A percentile compares a stretch with the other conserved stretches of the same genome.
These are phyloP conservation scores for Fusarium pseudoanthophilum DNA, from an alignment of 2,329 filamentous ascomycete genomes.

Conservation along the genomic window DNA sequence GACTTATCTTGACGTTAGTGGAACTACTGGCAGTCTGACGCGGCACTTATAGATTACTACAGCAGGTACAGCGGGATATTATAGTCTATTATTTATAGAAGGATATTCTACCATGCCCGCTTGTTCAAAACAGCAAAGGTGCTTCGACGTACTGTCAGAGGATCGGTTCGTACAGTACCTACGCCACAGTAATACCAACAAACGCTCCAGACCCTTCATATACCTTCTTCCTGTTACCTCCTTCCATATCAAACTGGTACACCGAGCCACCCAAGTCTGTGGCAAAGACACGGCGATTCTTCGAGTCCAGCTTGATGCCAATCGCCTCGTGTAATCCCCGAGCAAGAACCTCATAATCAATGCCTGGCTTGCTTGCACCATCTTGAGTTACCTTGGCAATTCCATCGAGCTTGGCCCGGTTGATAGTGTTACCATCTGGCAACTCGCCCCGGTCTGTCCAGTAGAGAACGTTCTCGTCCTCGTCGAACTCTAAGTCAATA, in stretches of 20 bases:
- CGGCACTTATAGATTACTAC: not conserved
- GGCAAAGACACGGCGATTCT: not conserved
- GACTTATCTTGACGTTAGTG: not conserved
- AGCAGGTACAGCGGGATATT: rapidly evolving
- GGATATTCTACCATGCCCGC: no score
- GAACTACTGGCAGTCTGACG: not conserved
- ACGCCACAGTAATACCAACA: not conserved
- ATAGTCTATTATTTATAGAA: not conserved
- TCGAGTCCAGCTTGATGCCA: not conserved
- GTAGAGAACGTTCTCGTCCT: not conserved
- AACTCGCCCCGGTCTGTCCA: constrained; percentile 7
- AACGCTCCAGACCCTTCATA: not conserved
- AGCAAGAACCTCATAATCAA: not conserved
- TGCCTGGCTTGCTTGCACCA: rapidly evolving
- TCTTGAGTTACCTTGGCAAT: rapidly evolving
- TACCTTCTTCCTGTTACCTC: not conserved
- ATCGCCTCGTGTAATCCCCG: not conserved
- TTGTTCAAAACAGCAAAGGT: no score
- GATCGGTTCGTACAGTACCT: no score
- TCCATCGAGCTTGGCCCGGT: not conserved
- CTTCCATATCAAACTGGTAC: constrained; percentile 8
- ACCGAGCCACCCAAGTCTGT: not conserved
- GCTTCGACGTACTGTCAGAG: no score
- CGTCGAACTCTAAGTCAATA: not conserved
- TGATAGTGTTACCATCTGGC: not conserved